Evolutionary conservation across 1,284 basidiomycete genomes (phyloP), one percentile per base, ranked within the genome.

Genomic region (Irpex sp.): DNA sequence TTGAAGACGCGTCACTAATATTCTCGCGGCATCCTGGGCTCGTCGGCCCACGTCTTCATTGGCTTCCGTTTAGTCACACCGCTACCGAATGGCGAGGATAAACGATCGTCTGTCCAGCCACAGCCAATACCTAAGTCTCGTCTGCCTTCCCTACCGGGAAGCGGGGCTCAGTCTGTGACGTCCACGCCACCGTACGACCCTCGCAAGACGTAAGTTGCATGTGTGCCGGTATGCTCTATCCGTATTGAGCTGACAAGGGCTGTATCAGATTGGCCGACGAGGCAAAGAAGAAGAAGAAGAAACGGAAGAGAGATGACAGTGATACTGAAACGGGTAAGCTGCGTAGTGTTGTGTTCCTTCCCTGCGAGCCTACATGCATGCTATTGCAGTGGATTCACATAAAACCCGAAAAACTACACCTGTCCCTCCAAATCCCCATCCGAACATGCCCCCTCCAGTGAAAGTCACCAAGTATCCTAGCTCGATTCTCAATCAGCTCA

Each of bases 281-380:
- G 56, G 65, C 77, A 54, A 89, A 87, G 77, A 86, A 87, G 74
- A 93, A 92, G 81, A 92, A 93, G 79, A 93, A 94, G 78, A 93
- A 93, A 72, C 88, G 89, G 74, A 93, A 92, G 80, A 83, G 90
- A 61, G 85, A 92, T 11, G 90, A 89, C 34, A 91, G 89, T 70
- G 93, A 94, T 69, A 75, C 78, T 26, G 87, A 92, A 69, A 78
- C 80, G 77, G 84, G 83, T 86, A 73, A 60, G 69, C 59, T 44
- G 57, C 7, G 17, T 26, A 38, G 34, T 47, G 61, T 59, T 6
- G 11, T 31, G 54, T 31, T 56, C 26, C 19, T 26, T 31, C 34
- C 1, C 9, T 4, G 51, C 26, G 37, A 7, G 57, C 13, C 17
- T 13, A 26, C 21, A 55, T 47, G 36, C 13, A 57, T 51, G 11